These are phyloP conservation scores for Cercospora canescens DNA, from an alignment of 2,329 filamentous ascomycete genomes.

Conservation along the genomic window DNA sequence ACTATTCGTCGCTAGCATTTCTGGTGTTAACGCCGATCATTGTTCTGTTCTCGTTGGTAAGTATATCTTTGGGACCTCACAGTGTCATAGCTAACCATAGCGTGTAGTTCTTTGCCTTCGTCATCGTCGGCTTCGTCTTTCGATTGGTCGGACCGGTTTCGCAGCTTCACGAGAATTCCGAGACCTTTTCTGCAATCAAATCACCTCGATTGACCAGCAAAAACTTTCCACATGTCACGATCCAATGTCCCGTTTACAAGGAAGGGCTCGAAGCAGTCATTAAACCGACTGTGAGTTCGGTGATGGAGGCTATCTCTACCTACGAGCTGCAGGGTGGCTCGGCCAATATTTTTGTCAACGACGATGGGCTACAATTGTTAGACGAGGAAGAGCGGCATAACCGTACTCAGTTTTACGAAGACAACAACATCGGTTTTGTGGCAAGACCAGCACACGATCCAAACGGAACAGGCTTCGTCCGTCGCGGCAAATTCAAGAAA, in stretches of 20 bases:
- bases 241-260: slow-evolving; percentile 88
- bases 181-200: slow-evolving; percentile 75
- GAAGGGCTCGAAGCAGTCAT: slow-evolving; percentile 77
- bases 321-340: slow-evolving; percentile 78
- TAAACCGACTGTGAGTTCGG: slow-evolving; percentile 71
- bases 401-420: slow-evolving; percentile 51
- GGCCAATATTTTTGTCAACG: slow-evolving; percentile 75
- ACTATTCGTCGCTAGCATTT: neutral
- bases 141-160: slow-evolving; percentile 75
- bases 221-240: slow-evolving; percentile 65
- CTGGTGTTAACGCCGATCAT: neutral
- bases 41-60: slow-evolving; percentile 75
- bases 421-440: slow-evolving; percentile 54
- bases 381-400: slow-evolving; percentile 47
- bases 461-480: slow-evolving; percentile 46
- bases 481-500: slow-evolving; percentile 69
- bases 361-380: slow-evolving; percentile 71
- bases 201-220: slow-evolving; percentile 60
- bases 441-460: slow-evolving; percentile 53
- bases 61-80: neutral
- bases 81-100: neutral
- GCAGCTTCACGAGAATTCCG: slow-evolving; percentile 71
- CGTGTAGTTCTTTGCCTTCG: slow-evolving; percentile 69
- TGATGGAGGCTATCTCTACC: slow-evolving; percentile 75
- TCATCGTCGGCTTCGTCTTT: slow-evolving; percentile 72